A percentile compares a stretch with the other conserved stretches of the same genome.
These are phyloP conservation scores for Metarhizium robertsii DNA, from an alignment of 2,329 filamentous ascomycete genomes.

Conservation along the genomic window DNA sequence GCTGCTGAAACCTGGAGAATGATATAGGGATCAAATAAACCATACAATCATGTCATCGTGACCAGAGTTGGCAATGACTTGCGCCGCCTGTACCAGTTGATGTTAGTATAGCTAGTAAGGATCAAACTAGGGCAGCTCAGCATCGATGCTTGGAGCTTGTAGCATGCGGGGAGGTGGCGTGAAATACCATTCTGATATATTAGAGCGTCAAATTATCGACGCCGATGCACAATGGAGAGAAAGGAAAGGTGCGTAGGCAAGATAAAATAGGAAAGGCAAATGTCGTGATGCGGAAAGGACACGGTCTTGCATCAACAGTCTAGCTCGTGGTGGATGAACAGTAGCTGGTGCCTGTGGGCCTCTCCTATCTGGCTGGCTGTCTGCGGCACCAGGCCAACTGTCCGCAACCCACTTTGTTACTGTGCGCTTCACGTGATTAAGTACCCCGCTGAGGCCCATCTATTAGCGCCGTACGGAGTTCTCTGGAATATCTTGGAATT, in stretches of 20 bases:
- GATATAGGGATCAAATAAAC: conserved; percentile 14
- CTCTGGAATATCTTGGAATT: no score
- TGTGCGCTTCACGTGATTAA: conserved; percentile 1
- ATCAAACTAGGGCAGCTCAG: not conserved
- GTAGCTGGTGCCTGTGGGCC: not conserved
- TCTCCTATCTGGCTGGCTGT: not conserved
- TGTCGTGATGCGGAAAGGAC: not conserved
- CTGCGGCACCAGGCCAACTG: not conserved
- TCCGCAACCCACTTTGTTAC: not conserved
- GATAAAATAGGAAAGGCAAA: not conserved
- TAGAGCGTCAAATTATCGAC: not conserved
- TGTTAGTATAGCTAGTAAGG: conserved; percentile 14
- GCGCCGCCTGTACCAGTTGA: conserved; percentile 24
- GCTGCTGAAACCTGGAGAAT: not conserved
- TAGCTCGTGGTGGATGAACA: not conserved
- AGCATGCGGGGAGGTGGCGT: not conserved
- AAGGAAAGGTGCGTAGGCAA: not conserved
- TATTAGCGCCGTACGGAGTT: no score
- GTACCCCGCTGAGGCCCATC: not conserved
- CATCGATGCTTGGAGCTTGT: not conserved
- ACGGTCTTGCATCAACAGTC: not conserved
- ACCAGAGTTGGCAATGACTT: conserved; percentile 36
- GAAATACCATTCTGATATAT: conserved; percentile 4
- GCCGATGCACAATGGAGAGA: not conserved
- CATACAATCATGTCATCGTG: conserved; percentile 99